These are phyloP conservation scores for Hemileccinum impolitum DNA, from an alignment of 768 basidiomycete genomes.

Conservation along the genomic window DNA sequence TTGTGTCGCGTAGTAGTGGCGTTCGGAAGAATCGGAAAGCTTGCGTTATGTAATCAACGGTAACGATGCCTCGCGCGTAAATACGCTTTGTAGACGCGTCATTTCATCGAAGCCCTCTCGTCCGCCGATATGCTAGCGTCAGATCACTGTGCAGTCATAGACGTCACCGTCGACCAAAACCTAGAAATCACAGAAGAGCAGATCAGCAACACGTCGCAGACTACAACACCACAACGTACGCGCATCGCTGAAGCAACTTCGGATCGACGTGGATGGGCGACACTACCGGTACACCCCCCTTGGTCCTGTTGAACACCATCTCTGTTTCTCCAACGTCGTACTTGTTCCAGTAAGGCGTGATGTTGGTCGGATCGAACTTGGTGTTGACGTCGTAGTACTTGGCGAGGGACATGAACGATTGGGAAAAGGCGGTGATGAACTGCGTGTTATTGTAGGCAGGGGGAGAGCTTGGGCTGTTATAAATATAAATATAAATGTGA, in stretches of 20 bases:
- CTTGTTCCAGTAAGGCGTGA: constrained; percentile 15
- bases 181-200: too few relatives aligned
- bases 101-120: too few relatives aligned
- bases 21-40: too few relatives aligned
- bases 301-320: constrained; percentile 15
- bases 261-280: constrained; percentile 3
- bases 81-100: too few relatives aligned
- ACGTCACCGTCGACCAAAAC: too few relatives aligned
- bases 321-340: constrained; percentile 5
- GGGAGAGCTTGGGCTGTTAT: background rate
- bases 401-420: constrained; percentile 25
- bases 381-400: constrained; percentile 22
- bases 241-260: constrained; percentile 4
- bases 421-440: constrained; percentile 28
- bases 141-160: constrained; percentile 1
- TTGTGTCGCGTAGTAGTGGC: too few relatives aligned
- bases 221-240: too few relatives aligned
- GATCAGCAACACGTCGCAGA: too few relatives aligned
- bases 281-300: constrained; percentile 1
- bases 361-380: constrained; percentile 12
- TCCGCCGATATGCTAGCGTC: too few relatives aligned
- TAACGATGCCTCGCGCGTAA: background rate
- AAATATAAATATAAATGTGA: too few relatives aligned
- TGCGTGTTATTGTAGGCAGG: constrained; percentile 25
- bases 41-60: too few relatives aligned